Conservation (phyloP, 2,329 filamentous ascomycete species). For the Epichloe hybrida region DNA sequence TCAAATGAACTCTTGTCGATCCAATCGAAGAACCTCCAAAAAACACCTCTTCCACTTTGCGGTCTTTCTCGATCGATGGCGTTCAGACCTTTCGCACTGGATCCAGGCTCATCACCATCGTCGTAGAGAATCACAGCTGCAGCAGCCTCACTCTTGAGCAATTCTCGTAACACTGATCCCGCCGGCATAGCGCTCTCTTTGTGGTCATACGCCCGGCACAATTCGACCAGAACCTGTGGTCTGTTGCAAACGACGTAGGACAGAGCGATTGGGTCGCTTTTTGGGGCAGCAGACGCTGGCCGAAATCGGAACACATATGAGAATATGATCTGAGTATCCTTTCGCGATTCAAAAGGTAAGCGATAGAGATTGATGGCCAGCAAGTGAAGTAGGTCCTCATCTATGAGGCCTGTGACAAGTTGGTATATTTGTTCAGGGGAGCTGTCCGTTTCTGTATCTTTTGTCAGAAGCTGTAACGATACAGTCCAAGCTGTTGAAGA, state of each 20-base stretch:
- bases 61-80: slow-evolving; percentile 63
- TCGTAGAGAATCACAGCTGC: slow-evolving; percentile 88
- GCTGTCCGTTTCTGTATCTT: slow-evolving; percentile 58
- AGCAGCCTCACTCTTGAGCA: slow-evolving; percentile 78
- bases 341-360: slow-evolving; percentile 88
- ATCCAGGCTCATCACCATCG: slow-evolving; percentile 59
- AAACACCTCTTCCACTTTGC: slow-evolving; percentile 64
- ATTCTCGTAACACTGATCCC: slow-evolving; percentile 77
- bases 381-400: slow-evolving; percentile 77
- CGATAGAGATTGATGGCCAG: slow-evolving; percentile 72
- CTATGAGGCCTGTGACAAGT: slow-evolving; percentile 70
- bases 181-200: slow-evolving; percentile 86
- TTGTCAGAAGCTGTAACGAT: neutral
- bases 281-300: slow-evolving; percentile 50
- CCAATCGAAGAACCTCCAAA: slow-evolving; percentile 98
- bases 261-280: slow-evolving; percentile 68
- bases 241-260: slow-evolving; percentile 78
- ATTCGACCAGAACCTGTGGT: slow-evolving; percentile 73
- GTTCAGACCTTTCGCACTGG: slow-evolving; percentile 60
- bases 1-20: slow-evolving; percentile 95
- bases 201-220: slow-evolving; percentile 82
- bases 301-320: slow-evolving; percentile 90
- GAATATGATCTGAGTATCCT: slow-evolving; percentile 91
- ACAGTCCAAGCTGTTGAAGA: neutral
- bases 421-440: slow-evolving; percentile 84